These are phyloP conservation scores for Paraglomus occultum DNA, from an alignment of 192 early-diverging fungal species.

Conservation along the genomic window DNA sequence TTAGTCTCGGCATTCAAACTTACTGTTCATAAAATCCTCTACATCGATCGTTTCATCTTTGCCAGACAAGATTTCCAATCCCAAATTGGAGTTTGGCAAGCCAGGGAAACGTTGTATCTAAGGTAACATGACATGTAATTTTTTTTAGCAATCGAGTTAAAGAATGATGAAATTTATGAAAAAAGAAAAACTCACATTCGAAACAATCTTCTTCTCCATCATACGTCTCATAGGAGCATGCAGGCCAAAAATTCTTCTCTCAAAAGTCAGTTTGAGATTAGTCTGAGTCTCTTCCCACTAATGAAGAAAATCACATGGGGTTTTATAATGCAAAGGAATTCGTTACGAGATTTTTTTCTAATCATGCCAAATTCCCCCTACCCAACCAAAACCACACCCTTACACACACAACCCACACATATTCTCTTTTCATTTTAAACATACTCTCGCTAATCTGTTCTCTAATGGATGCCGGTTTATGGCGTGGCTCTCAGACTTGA, in stretches of 20 bases:
- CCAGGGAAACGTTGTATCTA: slow-evolving; percentile 54
- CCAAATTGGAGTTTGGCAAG: slow-evolving; percentile 56
- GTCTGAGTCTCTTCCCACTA: slow-evolving; percentile 87
- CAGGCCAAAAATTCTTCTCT: slow-evolving; percentile 78
- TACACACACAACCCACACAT: too few relatives aligned
- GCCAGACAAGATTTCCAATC: slow-evolving; percentile 83
- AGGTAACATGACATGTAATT: not conserved
- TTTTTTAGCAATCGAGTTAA: not conserved
- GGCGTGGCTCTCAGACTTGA: slow-evolving; percentile 58
- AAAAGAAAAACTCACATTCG: slow-evolving; percentile 38
- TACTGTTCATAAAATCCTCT: slow-evolving; percentile 85
- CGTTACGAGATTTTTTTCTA: not conserved
- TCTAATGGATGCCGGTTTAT: slow-evolving; percentile 78
- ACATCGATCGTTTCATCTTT: slow-evolving; percentile 87
- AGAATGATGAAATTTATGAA: not conserved
- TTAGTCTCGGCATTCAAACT: slow-evolving; percentile 18
- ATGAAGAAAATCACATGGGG: not conserved
- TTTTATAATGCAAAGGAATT: not conserved
- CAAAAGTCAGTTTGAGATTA: slow-evolving; percentile 77
- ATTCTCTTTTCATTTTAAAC: too few relatives aligned
- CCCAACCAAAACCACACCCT: too few relatives aligned
- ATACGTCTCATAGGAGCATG: slow-evolving; percentile 91
- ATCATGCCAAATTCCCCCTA: too few relatives aligned
- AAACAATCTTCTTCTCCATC: slow-evolving; percentile 81
- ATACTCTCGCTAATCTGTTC: slow-evolving; percentile 64